These are phyloP conservation scores for Saturnispora silvae DNA, from an alignment of 805 yeast genomes.

Conservation along the genomic window DNA sequence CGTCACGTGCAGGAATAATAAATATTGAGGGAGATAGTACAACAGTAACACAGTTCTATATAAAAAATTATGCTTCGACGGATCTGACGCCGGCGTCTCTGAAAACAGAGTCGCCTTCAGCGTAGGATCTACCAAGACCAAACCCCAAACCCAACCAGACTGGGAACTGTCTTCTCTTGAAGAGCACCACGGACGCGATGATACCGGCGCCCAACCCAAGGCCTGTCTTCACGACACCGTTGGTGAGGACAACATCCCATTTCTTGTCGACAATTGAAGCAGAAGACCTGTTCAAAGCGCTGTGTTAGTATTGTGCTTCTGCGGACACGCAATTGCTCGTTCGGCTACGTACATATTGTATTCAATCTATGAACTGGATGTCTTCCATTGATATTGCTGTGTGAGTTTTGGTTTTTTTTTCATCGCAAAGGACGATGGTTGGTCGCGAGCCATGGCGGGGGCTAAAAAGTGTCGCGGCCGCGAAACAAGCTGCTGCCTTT, in stretches of 20 bases:
- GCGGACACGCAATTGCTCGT: too few species aligned
- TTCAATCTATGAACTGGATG: too few species aligned
- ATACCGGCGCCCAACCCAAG: constrained; percentile 97
- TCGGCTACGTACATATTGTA: too few species aligned
- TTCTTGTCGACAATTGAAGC: constrained; percentile 24
- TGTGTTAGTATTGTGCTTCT: constrained; percentile 5
- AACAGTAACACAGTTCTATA: not conserved
- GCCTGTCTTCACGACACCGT: constrained; percentile 88
- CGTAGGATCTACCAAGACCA: constrained; percentile 95
- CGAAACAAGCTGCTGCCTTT: too few species aligned
- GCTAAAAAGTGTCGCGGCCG: too few species aligned
- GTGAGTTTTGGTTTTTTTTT: not conserved
- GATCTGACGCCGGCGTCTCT: constrained; percentile 73
- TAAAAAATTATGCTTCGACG: constrained; percentile 44
- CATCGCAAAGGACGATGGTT: not conserved
- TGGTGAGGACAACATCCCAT: constrained; percentile 96
- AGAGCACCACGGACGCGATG: constrained; percentile 76
- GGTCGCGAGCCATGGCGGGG: too few species aligned
- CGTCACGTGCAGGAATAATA: too few species aligned
- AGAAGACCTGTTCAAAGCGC: constrained; percentile 12
- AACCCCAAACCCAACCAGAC: constrained; percentile 97
- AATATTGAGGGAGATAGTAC: too few species aligned
- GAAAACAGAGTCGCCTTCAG: constrained; percentile 97
- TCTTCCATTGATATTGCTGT: too few species aligned
- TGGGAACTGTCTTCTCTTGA: constrained; percentile 93